phyloP scores from a whole-genome alignment of 495 filamentous ascomycete genomes.

The Aspergillus hancockii region DNA sequence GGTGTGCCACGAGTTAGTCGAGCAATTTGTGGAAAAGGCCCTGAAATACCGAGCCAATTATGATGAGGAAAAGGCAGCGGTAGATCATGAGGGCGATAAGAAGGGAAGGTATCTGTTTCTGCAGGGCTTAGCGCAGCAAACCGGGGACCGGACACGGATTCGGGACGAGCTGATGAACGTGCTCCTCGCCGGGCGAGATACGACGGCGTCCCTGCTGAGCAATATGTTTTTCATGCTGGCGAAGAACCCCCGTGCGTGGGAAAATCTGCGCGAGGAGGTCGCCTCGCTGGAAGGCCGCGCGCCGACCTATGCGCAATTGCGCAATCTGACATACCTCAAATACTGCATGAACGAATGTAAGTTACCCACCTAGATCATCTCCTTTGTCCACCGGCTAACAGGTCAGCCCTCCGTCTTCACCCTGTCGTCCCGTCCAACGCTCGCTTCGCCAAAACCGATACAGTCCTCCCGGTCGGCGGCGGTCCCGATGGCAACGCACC shows the following conservation, averaged over 20 bases:
- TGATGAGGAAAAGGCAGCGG: conserved; percentile 13
- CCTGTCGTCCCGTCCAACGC: conserved; percentile 53
- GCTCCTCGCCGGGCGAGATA: conserved; percentile 35
- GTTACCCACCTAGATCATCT: background rate
- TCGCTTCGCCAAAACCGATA: conserved; percentile 48
- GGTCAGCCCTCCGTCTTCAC: conserved; percentile 44
- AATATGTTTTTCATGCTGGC: conserved; percentile 55
- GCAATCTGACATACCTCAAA: conserved; percentile 38
- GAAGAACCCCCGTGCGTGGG: conserved; percentile 39
- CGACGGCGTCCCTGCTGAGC: conserved; percentile 54
- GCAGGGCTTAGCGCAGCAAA: conserved; percentile 22
- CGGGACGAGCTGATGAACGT: conserved; percentile 55
- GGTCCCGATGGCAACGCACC: conserved; percentile 48
- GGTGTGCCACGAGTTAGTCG: conserved; percentile 44
- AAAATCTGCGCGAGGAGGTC: conserved; percentile 47
- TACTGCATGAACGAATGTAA: conserved; percentile 46
- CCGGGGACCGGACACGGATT: conserved; percentile 33
- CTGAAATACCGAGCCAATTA: conserved; percentile 16
- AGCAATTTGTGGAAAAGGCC: conserved; percentile 32
- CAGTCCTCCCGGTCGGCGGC: conserved; percentile 51
- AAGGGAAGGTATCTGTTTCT: conserved; percentile 24
- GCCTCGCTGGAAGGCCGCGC: conserved; percentile 32
- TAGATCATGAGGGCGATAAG: conserved; percentile 2
- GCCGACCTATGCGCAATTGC: conserved; percentile 36
- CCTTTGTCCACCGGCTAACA: conserved; percentile 1